These are phyloP conservation scores for Laguncularia racemosa DNA, from an alignment of 345 rosid species.

Conservation along the genomic window DNA sequence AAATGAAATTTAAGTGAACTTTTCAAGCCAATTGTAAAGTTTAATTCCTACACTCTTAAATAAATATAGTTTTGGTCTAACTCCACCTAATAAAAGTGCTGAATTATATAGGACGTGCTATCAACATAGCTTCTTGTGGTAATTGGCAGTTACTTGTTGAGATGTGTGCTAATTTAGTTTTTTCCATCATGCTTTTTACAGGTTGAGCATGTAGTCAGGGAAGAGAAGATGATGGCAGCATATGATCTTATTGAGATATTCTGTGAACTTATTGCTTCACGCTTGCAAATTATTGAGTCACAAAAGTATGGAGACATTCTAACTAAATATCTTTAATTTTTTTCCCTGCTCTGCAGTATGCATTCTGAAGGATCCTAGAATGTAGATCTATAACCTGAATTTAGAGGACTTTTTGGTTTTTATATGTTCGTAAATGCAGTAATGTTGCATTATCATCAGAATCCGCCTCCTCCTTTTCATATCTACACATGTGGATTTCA, in stretches of 20 bases:
- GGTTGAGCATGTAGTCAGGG: slow-evolving; percentile 94
- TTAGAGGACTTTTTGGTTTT: too few relatives aligned
- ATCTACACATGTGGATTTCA: too few relatives aligned
- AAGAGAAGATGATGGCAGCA: slow-evolving; percentile 86
- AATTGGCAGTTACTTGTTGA: neutral
- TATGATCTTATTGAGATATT: slow-evolving; percentile 76
- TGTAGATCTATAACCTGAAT: too few relatives aligned
- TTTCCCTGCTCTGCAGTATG: neutral
- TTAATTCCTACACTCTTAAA: too few relatives aligned
- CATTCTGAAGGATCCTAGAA: neutral
- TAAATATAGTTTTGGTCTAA: too few relatives aligned
- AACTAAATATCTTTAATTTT: neutral
- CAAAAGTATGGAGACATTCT: slow-evolving; percentile 55
- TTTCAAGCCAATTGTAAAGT: too few relatives aligned
- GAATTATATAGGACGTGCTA: neutral
- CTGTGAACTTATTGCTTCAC: slow-evolving; percentile 76
- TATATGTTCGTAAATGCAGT: too few relatives aligned
- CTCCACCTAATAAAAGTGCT: neutral
- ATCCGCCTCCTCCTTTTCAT: too few relatives aligned
- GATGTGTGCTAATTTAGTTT: neutral
- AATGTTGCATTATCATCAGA: too few relatives aligned
- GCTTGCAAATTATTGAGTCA: slow-evolving; percentile 75
- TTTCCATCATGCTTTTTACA: slow-evolving; percentile 12
- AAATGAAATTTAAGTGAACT: too few relatives aligned
- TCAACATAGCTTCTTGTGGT: too few relatives aligned